Base-by-base conservation (phyloP, 371 early-diverging fungal genomes). In the Zancudomyces culisetae region DNA sequence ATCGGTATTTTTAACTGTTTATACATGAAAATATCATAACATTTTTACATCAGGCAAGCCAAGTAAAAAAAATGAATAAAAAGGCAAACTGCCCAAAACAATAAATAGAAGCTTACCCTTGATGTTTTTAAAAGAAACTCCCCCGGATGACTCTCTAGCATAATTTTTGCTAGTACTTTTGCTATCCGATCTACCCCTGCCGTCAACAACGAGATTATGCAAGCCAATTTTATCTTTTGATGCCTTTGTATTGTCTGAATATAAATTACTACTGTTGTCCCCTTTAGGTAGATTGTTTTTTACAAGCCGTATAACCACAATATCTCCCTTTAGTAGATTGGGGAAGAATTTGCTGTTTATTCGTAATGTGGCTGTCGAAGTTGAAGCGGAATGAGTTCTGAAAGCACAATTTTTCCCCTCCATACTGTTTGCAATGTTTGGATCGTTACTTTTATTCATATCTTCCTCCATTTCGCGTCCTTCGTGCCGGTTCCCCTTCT, bases 321-420 rank as follows among this genome's bases (percentile, higher is more conserved):
- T 66, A 57, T 91, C 89, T 30, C 89, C 88, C 21, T 75, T 74
- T 24, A 71, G 61, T 27, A 85, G 65, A 21, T 71, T 74, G 0
- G 89, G 83, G 50, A 94, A 83, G 49, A 68, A 73, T 47, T 82
- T 76, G 3, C 89, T 85, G 62, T 87, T 85, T 40, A 94, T 64
- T 15, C 90, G 73, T 43, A 90, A 74, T 50, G 90, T 90, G 3
- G 39, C 26, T 29, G 26, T 3, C 30, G 50, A 49, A 3, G 30
- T 13, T 10, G 50, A 27, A n/a, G 28, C 6, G 2, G 50, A 2
- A 49, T 49, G 50, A 12, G 50, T 49, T 49, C 50, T 49, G 4
- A 49, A 29, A 18, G 15, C 20, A 23, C n/a, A 49, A 12, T 49
- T 30, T 8, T 43, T 43, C 19, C 21, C 19, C 24, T 43, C 24